Base-by-base conservation (phyloP, 2,329 filamentous ascomycete species). In the Leptosphaerulina australis region DNA sequence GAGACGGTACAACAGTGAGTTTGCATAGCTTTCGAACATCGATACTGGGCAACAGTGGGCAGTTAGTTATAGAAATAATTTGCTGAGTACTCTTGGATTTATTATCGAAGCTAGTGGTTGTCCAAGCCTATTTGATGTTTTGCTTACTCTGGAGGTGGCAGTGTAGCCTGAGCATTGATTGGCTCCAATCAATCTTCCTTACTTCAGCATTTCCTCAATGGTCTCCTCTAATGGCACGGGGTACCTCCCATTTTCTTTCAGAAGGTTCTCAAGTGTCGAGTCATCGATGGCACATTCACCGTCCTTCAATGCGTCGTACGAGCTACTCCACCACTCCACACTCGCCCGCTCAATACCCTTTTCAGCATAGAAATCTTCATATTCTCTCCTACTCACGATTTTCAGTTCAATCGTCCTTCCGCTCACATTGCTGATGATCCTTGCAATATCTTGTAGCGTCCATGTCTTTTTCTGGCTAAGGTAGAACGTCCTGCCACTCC, bases 311-410 rank as follows among this genome's bases (percentile, higher is more conserved):
- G 76, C 76, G 54, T 76, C 74, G 50, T 78, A 79, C 18, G 74
- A 74, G 26, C 65, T 72, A 28, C 69, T 72, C 77, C 77, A 79
- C 77, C 77, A 79, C 56, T 73, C 72, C 5, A 78, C 71, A 33
- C 68, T 62, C 6, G 60, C 50, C 40, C 67, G 67, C 17, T 75
- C 68, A 60, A 71, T 70, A 0, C 66, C 66, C 43, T 60, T 68
- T 30, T 73, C 62, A 7, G 69, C 44, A 58, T 78, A 77, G 51
- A 60, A 74, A 15, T 67, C 63, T 49, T 76, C 76, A 49, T 76
- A 73, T 52, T 76, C 74, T 25, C 72, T 62, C 44, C 67, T 68
- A 4, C 48, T 38, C 3, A 76, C 73, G 3, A 75, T 50, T 56
- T 72, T 73, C 14, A 77, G 14, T 20, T 36, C 55, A 0, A 77